These are phyloP conservation scores for Coniferiporia weirii DNA, from an alignment of 1,284 basidiomycete genomes.

Conservation along the genomic window DNA sequence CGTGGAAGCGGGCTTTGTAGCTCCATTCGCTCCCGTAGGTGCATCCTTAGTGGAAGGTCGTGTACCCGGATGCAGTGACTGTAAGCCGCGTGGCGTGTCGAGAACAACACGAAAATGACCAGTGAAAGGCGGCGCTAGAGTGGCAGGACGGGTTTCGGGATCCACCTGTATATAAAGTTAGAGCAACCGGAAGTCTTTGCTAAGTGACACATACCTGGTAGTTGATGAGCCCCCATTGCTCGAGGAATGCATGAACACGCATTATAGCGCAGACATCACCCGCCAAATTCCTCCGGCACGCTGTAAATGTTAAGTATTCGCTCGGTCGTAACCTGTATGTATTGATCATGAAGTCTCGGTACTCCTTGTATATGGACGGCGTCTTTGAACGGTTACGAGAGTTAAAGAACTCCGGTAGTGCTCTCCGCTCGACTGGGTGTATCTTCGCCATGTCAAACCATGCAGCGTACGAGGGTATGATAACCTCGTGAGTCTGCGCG, in stretches of 20 bases:
- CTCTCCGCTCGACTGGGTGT: constrained; percentile 87
- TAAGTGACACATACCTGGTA: constrained; percentile 69
- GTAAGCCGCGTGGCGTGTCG: constrained; percentile 93
- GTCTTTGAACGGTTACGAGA: constrained; percentile 93
- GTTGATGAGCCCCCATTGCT: constrained; percentile 99
- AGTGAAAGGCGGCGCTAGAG: constrained; percentile 95
- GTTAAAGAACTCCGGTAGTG: constrained; percentile 98
- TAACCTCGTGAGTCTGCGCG: constrained; percentile 94
- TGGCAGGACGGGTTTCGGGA: constrained; percentile 91
- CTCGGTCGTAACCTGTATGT: constrained; percentile 92
- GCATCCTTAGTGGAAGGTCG: constrained; percentile 45
- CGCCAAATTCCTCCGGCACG: constrained; percentile 91
- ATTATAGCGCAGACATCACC: constrained; percentile 99
- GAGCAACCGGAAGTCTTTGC: not conserved
- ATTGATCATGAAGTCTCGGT: constrained; percentile 99
- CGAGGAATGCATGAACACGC: constrained; percentile 97
- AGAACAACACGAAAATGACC: constrained; percentile 98
- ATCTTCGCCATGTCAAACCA: constrained; percentile 98
- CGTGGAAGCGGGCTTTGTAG: constrained; percentile 37
- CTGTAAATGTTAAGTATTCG: constrained; percentile 97
- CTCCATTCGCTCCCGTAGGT: constrained; percentile 46
- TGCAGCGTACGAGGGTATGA: constrained; percentile 95
- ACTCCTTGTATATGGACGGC: constrained; percentile 97
- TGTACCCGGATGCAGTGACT: constrained; percentile 91
- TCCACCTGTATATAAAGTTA: constrained; percentile 68